A percentile compares a stretch with the other conserved stretches of the same genome.
Evolutionary conservation across 352 stramenopile species (phyloP).

Genomic region (Blastocystis sp.): DNA sequence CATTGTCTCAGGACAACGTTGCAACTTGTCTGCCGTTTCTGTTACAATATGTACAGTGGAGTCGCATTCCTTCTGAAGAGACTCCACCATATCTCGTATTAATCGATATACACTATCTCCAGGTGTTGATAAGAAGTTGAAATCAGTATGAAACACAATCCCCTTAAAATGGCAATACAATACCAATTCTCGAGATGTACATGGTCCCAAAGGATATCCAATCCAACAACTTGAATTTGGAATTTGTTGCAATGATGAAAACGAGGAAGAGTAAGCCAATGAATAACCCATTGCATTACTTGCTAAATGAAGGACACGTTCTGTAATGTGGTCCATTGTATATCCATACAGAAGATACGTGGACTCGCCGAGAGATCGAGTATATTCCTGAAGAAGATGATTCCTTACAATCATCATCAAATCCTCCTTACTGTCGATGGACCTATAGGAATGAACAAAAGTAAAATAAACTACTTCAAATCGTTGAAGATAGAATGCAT

Average conservation of each 20-base stretch:
- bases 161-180: conserved; percentile 38
- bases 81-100: background rate
- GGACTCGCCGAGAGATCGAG: background rate
- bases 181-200: conserved; percentile 15
- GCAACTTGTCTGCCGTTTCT: conserved; percentile 28
- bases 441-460: background rate
- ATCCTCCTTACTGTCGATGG: conserved; percentile 25
- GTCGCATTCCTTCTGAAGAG: conserved; percentile 45
- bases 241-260: background rate
- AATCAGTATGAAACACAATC: background rate
- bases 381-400: background rate
- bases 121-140: background rate
- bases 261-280: background rate
- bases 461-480: conserved; percentile 3
- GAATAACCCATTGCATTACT: background rate
- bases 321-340: conserved; percentile 40
- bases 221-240: background rate
- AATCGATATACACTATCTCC: conserved; percentile 23
- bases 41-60: conserved; percentile 64
- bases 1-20: background rate
- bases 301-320: conserved; percentile 1
- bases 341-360: conserved; percentile 31
- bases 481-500: background rate
- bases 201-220: background rate
- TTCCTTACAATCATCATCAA: conserved; percentile 2